Evolutionary conservation across 768 basidiomycete species (phyloP), one percentile per base, ranked within the genome.

Genomic region (Serendipita vermifera): DNA sequence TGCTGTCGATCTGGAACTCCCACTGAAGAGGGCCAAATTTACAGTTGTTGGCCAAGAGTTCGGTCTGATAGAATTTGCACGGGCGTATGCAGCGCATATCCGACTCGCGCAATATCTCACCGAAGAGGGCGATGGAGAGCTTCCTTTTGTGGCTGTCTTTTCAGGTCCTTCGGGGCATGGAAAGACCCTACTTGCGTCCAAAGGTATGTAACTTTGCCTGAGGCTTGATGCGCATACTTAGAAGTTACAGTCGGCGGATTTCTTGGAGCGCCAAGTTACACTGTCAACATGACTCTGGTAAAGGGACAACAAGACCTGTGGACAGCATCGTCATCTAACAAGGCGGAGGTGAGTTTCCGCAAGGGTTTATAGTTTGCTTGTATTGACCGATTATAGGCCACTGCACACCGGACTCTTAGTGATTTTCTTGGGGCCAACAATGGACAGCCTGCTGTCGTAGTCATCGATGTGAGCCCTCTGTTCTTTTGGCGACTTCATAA

Each of bases 201-300:
- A 31, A 51, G 46, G 46, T 51, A 7, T 36, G 35, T 22, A 29
- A n/a, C 5, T 29, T 51, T 27, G 24, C 35, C n/a, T 36, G 35
- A n/a, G 9, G 9, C 35, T 9, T 36, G n/a, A 9, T 36, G 9
- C n/a, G n/a, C 35, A 9, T 36, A 36, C n/a, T 9, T n/a, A 9
- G 9, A 36, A 36, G 20, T 22, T 11, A 9, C 46, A 51, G 46
- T 51, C 24, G 46, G 46, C 9, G 32, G 27, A 26, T 31, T 51
- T 29, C 46, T 51, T 31, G 46, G 46, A 27, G 5, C 32, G 5
- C 46, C 46, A 11, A 27, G 24, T 11, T 51, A 51, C 17, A 22
- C 46, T 9, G 32, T 51, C 46, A 51, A 51, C 29, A 51, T 51
- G 46, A 51, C 46, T 24, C 22, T 51, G 20, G 22, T 51, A 22